Base-by-base conservation (phyloP, 306 rosid species). In the Glycyrrhiza uralensis region DNA sequence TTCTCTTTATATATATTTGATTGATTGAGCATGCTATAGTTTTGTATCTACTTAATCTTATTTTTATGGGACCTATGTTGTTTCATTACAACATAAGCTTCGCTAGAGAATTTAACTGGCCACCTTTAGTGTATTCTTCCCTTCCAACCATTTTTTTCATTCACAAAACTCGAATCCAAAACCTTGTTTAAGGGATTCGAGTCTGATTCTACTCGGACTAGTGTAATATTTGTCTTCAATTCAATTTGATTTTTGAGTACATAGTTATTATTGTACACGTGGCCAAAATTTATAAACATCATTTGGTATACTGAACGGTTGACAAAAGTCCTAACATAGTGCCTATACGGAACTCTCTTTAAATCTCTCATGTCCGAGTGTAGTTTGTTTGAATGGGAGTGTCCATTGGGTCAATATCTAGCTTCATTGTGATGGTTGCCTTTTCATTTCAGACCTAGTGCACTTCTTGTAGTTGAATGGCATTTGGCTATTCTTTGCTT, bases 401-500 rank as follows among this genome's bases (percentile, higher is more conserved):
- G 49, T 46, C 18, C 18, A 33, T 51, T 56, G 66, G 76, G 85
- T 76, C 69, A 58, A 46, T n/a, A n/a, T 46, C 18, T 55, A 42
- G 64, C 63, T 76, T 38, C 67, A 80, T 55, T 58, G 44, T 69
- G 81, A 50, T 77, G 64, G 79, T 71, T 74, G 29, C 46, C 75
- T 66, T n/a, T 72, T 66, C 70, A 29, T 68, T 73, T 63, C 80
- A 66, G 42, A 62, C 57, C 42, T 32, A 49, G 55, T 74, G 52
- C 36, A 60, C 55, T 33, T 74, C 13, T 57, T 66, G 62, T 76
- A 38, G 50, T 82, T 49, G 79, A 82, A 71, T 77, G 35, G 50
- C 33, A 29, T 67, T 74, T 64, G 59, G 22, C 22, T 72, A 77
- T 83, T 86, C 88, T 80, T 87, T 92, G 88, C 87, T 79, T 86